phyloP scores from a whole-genome alignment of 306 rosid genomes.

The Quercus bicolor region DNA sequence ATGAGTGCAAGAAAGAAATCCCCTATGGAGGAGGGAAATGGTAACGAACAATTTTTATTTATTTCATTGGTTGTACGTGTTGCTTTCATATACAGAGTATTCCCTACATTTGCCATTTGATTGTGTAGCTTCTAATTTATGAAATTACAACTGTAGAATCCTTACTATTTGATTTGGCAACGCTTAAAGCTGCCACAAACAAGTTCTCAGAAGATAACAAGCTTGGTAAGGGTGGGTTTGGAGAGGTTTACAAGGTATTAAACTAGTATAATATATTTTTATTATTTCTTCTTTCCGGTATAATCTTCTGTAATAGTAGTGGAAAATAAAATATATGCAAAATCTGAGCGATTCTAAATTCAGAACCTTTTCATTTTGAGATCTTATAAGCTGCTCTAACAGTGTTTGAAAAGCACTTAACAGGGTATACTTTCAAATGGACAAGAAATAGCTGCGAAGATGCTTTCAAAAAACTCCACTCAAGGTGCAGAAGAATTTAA shows the following conservation, averaged over 20 bases:
- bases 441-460: conserved; percentile 23
- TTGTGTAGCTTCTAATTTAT: conserved; percentile 12
- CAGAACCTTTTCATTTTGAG: too few species aligned
- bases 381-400: neutral
- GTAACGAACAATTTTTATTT: conserved; percentile 3
- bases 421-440: conserved; percentile 26
- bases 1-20: conserved; percentile 13
- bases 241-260: conserved; percentile 25
- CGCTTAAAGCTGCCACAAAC: conserved; percentile 20
- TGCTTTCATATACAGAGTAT: neutral
- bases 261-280: neutral
- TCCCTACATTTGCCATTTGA: too few species aligned
- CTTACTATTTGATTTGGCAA: conserved; percentile 4
- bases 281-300: neutral
- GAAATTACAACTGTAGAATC: conserved; percentile 10
- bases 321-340: too few species aligned
- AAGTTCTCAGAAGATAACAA: conserved; percentile 17
- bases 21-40: conserved; percentile 12
- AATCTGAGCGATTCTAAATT: too few species aligned
- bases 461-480: conserved; percentile 16
- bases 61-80: too few species aligned
- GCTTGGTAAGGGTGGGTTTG: conserved; percentile 32
- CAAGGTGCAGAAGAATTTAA: too few species aligned
- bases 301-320: too few species aligned
- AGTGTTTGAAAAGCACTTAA: neutral